Percentiles rank a stretch among this genome's conserved stretches.
Conservation (phyloP, 148 eudicot species). For the Beta vulgaris region DNA sequence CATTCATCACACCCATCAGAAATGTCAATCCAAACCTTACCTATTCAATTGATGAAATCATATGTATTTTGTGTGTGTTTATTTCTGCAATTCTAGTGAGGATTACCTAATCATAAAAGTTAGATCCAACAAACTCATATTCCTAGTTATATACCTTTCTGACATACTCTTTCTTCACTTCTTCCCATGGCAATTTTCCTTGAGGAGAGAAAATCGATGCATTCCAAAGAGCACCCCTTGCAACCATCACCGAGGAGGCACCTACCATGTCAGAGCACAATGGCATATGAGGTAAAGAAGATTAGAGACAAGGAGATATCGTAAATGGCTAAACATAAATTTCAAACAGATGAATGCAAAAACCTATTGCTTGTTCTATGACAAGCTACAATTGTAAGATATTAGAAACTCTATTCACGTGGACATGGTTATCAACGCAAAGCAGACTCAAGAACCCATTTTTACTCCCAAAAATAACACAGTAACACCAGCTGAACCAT, state of each 20-base stretch:
- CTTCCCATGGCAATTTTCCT: slow-evolving; percentile 71
- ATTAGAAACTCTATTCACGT: background rate
- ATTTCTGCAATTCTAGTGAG: no score
- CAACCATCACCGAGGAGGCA: slow-evolving; percentile 87
- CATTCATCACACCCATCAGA: background rate
- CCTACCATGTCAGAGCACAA: slow-evolving; percentile 37
- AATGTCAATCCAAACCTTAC: background rate
- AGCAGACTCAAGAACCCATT: background rate
- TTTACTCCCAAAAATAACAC: background rate
- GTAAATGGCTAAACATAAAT: background rate
- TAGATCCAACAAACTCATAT: background rate
- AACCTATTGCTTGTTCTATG: background rate
- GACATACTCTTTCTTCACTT: slow-evolving; percentile 68
- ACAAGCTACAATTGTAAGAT: background rate
- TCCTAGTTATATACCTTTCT: slow-evolving; percentile 55
- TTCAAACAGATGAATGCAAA: background rate
- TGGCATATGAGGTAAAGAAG: background rate
- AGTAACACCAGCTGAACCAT: background rate
- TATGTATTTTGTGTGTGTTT: no score
- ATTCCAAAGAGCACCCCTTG: slow-evolving; percentile 95
- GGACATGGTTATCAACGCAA: background rate
- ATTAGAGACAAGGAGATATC: no score
- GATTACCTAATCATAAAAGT: no score
- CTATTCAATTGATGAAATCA: no score
- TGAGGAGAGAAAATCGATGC: slow-evolving; percentile 75